These are phyloP conservation scores for Eragrostis tef DNA, from an alignment of 202 grass and related monocot species.

Conservation along the genomic window DNA sequence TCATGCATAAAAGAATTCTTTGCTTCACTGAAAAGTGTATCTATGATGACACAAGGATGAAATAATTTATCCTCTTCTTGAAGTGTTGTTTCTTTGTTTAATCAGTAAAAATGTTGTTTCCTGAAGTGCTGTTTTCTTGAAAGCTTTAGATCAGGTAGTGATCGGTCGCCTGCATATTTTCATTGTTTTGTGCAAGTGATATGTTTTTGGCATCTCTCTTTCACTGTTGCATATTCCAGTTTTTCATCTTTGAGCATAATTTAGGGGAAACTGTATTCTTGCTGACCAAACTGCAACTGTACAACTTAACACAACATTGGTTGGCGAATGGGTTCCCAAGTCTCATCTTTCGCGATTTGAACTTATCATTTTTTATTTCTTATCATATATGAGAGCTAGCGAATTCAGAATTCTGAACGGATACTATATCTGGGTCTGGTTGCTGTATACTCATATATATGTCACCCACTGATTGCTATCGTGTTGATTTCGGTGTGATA, in stretches of 20 bases:
- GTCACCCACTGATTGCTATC: background rate
- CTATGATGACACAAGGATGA: too few species aligned
- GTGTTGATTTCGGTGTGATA: background rate
- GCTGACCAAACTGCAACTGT: background rate
- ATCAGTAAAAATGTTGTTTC: too few species aligned
- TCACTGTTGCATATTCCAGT: background rate
- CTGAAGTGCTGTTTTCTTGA: background rate
- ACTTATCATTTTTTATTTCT: background rate
- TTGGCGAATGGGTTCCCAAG: background rate
- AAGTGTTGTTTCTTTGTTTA: background rate
- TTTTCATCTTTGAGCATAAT: background rate
- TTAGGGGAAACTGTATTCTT: background rate
- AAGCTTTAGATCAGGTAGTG: background rate
- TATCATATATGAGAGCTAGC: background rate
- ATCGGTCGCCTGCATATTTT: too few species aligned
- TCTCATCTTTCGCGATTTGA: background rate
- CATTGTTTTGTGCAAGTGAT: background rate
- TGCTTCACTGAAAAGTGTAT: too few species aligned
- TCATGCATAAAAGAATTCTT: too few species aligned
- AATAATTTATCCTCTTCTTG: too few species aligned
- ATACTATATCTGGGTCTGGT: background rate
- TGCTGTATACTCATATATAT: background rate
- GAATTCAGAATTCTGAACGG: background rate
- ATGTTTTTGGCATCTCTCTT: background rate
- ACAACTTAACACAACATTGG: background rate